Evolutionary conservation across 2,329 filamentous ascomycete species (phyloP).

Genomic region (Elsinoe ampelina): DNA sequence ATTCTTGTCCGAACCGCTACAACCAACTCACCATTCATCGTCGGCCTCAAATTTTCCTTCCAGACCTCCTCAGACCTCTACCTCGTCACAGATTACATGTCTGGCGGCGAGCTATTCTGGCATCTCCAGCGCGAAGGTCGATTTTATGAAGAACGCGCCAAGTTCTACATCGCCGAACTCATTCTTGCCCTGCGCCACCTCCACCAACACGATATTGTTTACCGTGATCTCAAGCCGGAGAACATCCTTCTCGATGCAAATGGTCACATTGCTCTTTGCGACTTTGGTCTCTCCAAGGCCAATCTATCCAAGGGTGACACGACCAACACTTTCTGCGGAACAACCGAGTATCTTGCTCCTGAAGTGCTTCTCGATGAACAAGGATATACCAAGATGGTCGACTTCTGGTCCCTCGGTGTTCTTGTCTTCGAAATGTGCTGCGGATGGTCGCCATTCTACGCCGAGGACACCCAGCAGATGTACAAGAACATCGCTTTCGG

Average conservation of each 20-base stretch:
- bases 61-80: slow-evolving; percentile 95
- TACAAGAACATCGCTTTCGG: slow-evolving; percentile 99
- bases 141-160: slow-evolving; percentile 87
- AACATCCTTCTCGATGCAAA: slow-evolving; percentile 96
- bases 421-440: slow-evolving; percentile 99
- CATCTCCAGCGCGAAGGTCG: slow-evolving; percentile 94
- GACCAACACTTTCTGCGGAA: slow-evolving; percentile 97
- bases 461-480: slow-evolving; percentile 99
- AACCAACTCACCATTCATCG: slow-evolving; percentile 93
- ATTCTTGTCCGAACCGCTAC: slow-evolving; percentile 94
- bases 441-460: slow-evolving; percentile 98
- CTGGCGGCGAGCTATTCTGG: slow-evolving; percentile 96
- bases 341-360: slow-evolving; percentile 92
- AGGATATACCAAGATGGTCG: slow-evolving; percentile 99
- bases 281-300: slow-evolving; percentile 95
- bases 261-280: slow-evolving; percentile 93
- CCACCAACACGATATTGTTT: slow-evolving; percentile 95
- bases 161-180: slow-evolving; percentile 97
- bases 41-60: slow-evolving; percentile 96
- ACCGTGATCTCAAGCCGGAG: slow-evolving; percentile 93
- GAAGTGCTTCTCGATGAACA: slow-evolving; percentile 93
- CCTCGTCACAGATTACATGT: slow-evolving; percentile 99
- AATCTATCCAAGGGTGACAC: slow-evolving; percentile 96
- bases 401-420: slow-evolving; percentile 97
- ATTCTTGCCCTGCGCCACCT: slow-evolving; percentile 92